Evolutionary conservation across 768 basidiomycete species (phyloP).

Genomic region (Mycena capillaripes): DNA sequence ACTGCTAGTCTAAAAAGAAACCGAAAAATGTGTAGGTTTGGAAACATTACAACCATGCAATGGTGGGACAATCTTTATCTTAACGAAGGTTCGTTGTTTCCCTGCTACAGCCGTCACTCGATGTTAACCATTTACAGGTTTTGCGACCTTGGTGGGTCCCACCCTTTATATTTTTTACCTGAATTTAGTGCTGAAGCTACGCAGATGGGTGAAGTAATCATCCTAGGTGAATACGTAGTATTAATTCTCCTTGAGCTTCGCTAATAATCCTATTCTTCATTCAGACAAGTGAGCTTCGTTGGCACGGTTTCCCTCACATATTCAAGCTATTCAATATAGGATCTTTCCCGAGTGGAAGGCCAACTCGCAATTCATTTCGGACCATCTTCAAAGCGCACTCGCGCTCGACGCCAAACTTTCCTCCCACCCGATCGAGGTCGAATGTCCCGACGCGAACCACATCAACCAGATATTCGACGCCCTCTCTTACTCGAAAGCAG

Average conservation of each 20-base stretch:
- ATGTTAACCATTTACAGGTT: slow-evolving; percentile 60
- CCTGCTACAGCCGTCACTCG: neutral
- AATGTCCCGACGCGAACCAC: slow-evolving; percentile 87
- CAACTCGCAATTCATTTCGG: slow-evolving; percentile 84
- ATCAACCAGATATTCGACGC: slow-evolving; percentile 95
- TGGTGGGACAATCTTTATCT: slow-evolving; percentile 92
- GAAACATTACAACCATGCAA: slow-evolving; percentile 93
- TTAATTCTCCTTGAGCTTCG: neutral
- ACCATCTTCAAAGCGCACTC: slow-evolving; percentile 83
- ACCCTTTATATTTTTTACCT: neutral
- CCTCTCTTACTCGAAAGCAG: slow-evolving; percentile 89
- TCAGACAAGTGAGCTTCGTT: slow-evolving; percentile 65
- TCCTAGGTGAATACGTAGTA: slow-evolving; percentile 72
- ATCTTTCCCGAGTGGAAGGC: slow-evolving; percentile 91
- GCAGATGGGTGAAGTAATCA: slow-evolving; percentile 90
- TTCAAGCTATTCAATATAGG: slow-evolving; percentile 48
- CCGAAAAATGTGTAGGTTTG: slow-evolving; percentile 69
- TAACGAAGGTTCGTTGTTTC: slow-evolving; percentile 70
- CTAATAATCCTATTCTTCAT: slow-evolving; percentile 17
- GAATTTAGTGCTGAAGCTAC: slow-evolving; percentile 26
- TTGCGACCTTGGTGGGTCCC: slow-evolving; percentile 80
- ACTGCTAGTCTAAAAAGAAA: neutral
- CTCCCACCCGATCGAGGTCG: slow-evolving; percentile 94
- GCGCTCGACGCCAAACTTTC: slow-evolving; percentile 87
- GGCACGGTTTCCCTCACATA: neutral